Base-by-base conservation (phyloP, 2,329 filamentous ascomycete species). In the Aspergillus calidoustus region DNA sequence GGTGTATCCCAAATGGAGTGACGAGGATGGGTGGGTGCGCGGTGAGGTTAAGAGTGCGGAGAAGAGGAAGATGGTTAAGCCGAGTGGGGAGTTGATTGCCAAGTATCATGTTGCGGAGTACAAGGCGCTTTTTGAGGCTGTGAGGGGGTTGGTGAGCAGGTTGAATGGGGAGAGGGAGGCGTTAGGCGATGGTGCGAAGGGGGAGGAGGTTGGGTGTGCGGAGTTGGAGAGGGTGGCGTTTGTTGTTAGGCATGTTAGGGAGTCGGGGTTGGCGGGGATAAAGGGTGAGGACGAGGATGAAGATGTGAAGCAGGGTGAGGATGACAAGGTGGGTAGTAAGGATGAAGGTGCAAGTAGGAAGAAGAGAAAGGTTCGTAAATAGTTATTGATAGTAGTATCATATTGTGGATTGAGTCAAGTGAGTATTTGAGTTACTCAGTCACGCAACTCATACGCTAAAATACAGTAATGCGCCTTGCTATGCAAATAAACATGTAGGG, bases 61-160 rank as follows among this genome's bases (percentile, higher is more conserved):
- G 49, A 58, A 51, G 17, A 52, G 46, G 22, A 48, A 48, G 46
- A 34, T 64, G 34, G 68, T 64, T 47, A 64, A 63, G 41, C 59
- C 64, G 1, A 72, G 68, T 57, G 70, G 69, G 25, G 70, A 72
- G 47, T 57, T 74, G 49, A 76, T 74, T 63, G 68, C 78, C n/a
- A 80, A 77, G 64, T 81, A 81, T 63, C 77, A 72, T 53, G 52
- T 76, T 50, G 65, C 70, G 19, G 79, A 81, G 64, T 81, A 80
- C 64, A 60, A 68, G 48, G 49, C 66, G 49, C 56, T 79, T 7
- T 79, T 75, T 71, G 61, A 70, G 43, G 71, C 68, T 8, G 68
- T 69, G 25, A 34, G 55, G 49, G 56, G 59, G 25, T 44, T 79
- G 19, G 62, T 60, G 19, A 43, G 22, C 25, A 64, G 73, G 13